Evolutionary conservation across 2,329 filamentous ascomycete genomes (phyloP).

Genomic region (Fusarium sp.): DNA sequence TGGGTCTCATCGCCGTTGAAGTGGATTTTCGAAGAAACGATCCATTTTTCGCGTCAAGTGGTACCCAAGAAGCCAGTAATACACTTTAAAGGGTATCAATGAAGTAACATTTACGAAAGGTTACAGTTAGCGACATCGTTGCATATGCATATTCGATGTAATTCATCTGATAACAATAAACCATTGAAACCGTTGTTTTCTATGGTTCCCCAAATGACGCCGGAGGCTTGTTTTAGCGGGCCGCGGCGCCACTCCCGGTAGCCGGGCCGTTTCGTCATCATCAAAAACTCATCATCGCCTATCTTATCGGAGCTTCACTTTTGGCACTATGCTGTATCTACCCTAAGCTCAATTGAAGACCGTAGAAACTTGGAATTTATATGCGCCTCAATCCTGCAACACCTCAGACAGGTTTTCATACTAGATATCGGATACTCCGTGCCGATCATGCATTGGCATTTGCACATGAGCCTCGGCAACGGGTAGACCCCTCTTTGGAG

Average conservation of each 20-base stretch:
- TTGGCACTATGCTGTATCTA: neutral
- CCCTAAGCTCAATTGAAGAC: neutral
- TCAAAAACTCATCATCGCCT: neutral
- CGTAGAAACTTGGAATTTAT: neutral
- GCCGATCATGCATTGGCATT: constrained; percentile 10
- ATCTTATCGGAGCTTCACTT: neutral
- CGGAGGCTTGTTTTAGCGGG: neutral
- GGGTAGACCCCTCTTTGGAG: neutral
- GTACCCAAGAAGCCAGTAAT: neutral
- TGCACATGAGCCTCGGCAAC: constrained; percentile 31
- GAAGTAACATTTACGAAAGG: rapidly evolving
- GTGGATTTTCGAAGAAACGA: neutral
- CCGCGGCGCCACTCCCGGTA: neutral
- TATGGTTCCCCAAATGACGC: neutral
- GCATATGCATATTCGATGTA: neutral
- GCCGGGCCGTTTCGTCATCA: neutral
- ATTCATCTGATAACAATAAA: neutral
- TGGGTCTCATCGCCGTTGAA: neutral
- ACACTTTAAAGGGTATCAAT: no score
- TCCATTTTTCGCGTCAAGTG: neutral
- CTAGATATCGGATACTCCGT: neutral
- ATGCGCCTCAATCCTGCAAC: neutral
- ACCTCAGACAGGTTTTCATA: neutral
- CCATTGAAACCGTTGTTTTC: neutral
- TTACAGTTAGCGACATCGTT: neutral